Evolutionary conservation across 2,329 filamentous ascomycete genomes (phyloP), one percentile per base, ranked within the genome.

Genomic region (Botrytis fabae): DNA sequence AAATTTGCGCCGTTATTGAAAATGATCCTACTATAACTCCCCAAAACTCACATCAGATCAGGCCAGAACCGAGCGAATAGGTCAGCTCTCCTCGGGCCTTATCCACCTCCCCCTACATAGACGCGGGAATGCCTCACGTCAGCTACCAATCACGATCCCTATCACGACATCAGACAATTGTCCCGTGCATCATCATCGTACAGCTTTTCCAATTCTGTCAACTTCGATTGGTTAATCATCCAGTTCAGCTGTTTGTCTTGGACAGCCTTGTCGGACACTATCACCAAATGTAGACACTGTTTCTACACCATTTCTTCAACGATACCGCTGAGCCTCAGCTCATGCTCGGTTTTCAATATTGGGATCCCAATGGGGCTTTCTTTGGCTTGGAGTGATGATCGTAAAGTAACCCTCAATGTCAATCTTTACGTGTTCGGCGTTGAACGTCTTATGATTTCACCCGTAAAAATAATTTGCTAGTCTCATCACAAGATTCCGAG

Each of bases 121-220:
- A 44, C 51, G 51, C 66, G 66, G 42, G 44, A 57, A 16, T 46
- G 42, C 46, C 68, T 64, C 60, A 71, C 69, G 69, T 71, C 69
- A 71, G 69, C 69, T 12, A 71, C 69, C 44, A 71, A 71, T 71
- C 35, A 71, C 22, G n/a, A 51, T 54, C 22, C 3, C 9, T 46
- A 63, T 71, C 57, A 71, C 59, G 44, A 71, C 32, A 12, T 40
- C 44, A 51, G 20, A 63, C 40, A 28, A 16, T 35, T 20, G 42
- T 70, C 54, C 18, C 59, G 35, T 40, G 69, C 69, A 71, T 40
- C 25, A 51, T 2, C 32, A 46, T 46, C 59, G 46, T 62, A 51
- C 35, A 68, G 32, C 16, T 54, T 40, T 68, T 54, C 46, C 51
- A 18, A 25, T 28, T 71, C 10, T 10, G 42, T 18, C 25, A 25